A percentile compares a stretch with the other conserved stretches of the same genome.
Conservation (phyloP, 148 eudicot species). For the Spergularia marina region DNA sequence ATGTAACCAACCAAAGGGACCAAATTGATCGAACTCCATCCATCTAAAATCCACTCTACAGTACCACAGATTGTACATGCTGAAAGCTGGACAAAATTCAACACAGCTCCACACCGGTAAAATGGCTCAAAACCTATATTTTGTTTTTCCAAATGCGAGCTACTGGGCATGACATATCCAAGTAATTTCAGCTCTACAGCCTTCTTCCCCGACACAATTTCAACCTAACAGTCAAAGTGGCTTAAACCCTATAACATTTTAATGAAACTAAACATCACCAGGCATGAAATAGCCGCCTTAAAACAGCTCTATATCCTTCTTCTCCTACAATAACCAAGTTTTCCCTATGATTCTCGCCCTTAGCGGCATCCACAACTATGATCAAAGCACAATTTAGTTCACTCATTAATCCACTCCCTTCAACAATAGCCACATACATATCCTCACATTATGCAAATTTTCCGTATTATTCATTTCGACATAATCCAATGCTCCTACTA, state of each 20-base stretch:
- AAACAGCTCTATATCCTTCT: not conserved
- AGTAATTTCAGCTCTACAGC: not conserved
- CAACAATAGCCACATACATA: not conserved
- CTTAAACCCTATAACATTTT: not conserved
- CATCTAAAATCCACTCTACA: slow-evolving; percentile 5
- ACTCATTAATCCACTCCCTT: too few relatives aligned
- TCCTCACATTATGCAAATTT: not conserved
- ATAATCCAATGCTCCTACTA: too few relatives aligned
- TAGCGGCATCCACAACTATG: not conserved
- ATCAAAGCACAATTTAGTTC: not conserved
- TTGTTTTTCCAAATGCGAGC: too few relatives aligned
- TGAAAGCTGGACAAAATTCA: not conserved
- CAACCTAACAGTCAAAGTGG: too few relatives aligned
- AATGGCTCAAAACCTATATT: not conserved
- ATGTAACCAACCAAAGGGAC: not conserved
- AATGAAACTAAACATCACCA: not conserved
- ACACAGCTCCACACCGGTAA: not conserved
- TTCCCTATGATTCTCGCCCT: not conserved
- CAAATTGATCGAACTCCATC: slow-evolving; percentile 7
- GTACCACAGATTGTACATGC: not conserved
- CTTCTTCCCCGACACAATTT: not conserved
- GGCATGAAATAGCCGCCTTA: not conserved
- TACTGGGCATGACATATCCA: not conserved
- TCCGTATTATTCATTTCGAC: too few relatives aligned
- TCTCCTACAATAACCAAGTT: not conserved